These are phyloP conservation scores for Apiotrichum sp. DNA, from an alignment of 1,284 basidiomycete genomes.

Conservation along the genomic window DNA sequence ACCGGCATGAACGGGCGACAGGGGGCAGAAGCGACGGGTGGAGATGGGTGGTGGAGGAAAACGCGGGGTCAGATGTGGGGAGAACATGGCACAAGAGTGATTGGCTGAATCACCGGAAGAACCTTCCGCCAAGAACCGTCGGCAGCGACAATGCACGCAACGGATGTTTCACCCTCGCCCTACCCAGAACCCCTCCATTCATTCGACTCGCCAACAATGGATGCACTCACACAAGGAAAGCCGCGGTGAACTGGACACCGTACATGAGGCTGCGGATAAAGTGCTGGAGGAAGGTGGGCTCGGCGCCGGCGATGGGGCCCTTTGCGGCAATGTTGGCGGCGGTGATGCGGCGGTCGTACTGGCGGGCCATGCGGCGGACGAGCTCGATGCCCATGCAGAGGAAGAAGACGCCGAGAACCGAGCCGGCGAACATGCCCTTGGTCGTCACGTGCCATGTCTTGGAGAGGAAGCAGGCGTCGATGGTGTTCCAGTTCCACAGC, in stretches of 20 bases:
- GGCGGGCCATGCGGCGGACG: constrained; percentile 41
- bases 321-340: constrained; percentile 1
- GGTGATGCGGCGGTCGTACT: constrained; percentile 45
- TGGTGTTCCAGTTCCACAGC: constrained; percentile 46
- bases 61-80: too few species aligned
- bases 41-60: background rate
- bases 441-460: constrained; percentile 41
- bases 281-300: constrained; percentile 30
- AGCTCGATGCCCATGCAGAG: constrained; percentile 45
- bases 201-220: too few species aligned
- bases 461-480: constrained; percentile 48
- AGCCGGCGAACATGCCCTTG: constrained; percentile 44
- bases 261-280: constrained; percentile 40
- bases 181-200: too few species aligned
- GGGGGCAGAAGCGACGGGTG: too few species aligned
- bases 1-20: too few species aligned
- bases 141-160: too few species aligned
- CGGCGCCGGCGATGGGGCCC: background rate
- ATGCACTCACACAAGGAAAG: constrained; percentile 40
- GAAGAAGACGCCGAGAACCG: constrained; percentile 46
- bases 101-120: too few species aligned
- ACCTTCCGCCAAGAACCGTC: too few species aligned
- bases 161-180: too few species aligned
- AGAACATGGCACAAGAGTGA: too few species aligned
- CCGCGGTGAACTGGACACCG: constrained; percentile 43